Percentiles rank a stretch among this genome's conserved stretches.
Evolutionary conservation across 192 early-diverging fungal genomes (phyloP).

Genomic region (Phlyctochytrium bullatum): DNA sequence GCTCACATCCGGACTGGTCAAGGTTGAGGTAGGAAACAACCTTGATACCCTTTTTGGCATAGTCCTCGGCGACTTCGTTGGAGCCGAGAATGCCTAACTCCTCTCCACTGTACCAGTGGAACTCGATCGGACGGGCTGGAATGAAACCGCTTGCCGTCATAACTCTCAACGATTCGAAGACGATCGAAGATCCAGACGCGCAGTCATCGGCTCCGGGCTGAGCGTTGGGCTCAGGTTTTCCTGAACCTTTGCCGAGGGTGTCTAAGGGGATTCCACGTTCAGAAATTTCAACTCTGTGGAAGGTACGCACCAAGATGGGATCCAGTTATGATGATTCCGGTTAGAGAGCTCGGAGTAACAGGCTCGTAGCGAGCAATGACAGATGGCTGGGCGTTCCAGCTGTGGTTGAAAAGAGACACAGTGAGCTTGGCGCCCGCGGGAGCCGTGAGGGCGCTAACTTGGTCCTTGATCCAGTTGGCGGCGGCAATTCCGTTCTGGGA

Average conservation of each 20-base stretch:
- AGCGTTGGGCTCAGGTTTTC: not conserved
- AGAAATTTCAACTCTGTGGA: too few relatives aligned
- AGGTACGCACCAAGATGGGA: constrained; percentile 9
- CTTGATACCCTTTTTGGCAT: constrained; percentile 14
- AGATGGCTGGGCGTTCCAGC: constrained; percentile 18
- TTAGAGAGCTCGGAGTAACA: not conserved
- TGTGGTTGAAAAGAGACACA: constrained; percentile 20
- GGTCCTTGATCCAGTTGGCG: constrained; percentile 20
- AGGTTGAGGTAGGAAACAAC: constrained; percentile 29
- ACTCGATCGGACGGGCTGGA: constrained; percentile 76
- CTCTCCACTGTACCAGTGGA: constrained; percentile 91
- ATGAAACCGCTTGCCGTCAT: constrained; percentile 60
- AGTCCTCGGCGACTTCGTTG: constrained; percentile 47
- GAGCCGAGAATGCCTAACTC: constrained; percentile 79
- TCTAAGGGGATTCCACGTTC: too few relatives aligned
- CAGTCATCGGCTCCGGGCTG: constrained; percentile 34
- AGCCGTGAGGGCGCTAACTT: constrained; percentile 1
- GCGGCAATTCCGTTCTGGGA: constrained; percentile 25
- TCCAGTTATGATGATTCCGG: constrained; percentile 4
- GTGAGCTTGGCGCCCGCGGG: constrained; percentile 11
- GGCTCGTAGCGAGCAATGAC: constrained; percentile 28
- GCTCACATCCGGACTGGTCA: too few relatives aligned
- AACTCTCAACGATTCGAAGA: constrained; percentile 70
- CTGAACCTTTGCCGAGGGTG: not conserved
- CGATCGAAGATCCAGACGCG: constrained; percentile 16